phyloP scores from a whole-genome alignment of 805 yeast genomes.

The Limtongia smithiae region DNA sequence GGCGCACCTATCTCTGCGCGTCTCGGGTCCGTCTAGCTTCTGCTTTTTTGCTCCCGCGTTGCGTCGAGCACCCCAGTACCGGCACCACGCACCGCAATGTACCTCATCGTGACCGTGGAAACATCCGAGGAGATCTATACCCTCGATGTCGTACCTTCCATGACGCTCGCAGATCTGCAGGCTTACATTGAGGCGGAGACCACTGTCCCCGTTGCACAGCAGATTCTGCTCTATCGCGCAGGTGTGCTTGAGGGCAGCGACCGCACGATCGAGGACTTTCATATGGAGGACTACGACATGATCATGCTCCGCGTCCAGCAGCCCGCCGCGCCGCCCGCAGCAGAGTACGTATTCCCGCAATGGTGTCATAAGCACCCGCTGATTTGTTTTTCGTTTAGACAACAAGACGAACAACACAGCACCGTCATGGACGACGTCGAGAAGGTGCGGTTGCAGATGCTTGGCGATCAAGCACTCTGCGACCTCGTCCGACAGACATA shows the following conservation, averaged over 20 bases:
- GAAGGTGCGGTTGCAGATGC: constrained; percentile 37
- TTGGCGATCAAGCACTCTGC: constrained; percentile 37
- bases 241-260: constrained; percentile 39
- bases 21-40: too few relatives aligned
- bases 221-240: constrained; percentile 50
- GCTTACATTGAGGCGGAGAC: constrained; percentile 74
- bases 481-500: constrained; percentile 38
- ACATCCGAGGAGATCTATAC: constrained; percentile 48
- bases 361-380: too few relatives aligned
- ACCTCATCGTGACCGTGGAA: constrained; percentile 50
- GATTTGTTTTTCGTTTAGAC: too few relatives aligned
- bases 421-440: constrained; percentile 32
- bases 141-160: constrained; percentile 63
- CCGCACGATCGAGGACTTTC: constrained; percentile 46
- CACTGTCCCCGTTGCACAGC: constrained; percentile 46
- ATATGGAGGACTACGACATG: constrained; percentile 57
- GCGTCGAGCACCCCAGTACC: too few relatives aligned
- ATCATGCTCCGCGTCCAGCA: constrained; percentile 38
- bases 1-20: too few relatives aligned
- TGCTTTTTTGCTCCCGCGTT: too few relatives aligned
- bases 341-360: not conserved
- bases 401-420: constrained; percentile 1
- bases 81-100: too few relatives aligned
- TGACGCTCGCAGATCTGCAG: constrained; percentile 62
- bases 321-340: constrained; percentile 4